Conservation (phyloP, 257 asterid genomes). For the Solanum boliviense region DNA sequence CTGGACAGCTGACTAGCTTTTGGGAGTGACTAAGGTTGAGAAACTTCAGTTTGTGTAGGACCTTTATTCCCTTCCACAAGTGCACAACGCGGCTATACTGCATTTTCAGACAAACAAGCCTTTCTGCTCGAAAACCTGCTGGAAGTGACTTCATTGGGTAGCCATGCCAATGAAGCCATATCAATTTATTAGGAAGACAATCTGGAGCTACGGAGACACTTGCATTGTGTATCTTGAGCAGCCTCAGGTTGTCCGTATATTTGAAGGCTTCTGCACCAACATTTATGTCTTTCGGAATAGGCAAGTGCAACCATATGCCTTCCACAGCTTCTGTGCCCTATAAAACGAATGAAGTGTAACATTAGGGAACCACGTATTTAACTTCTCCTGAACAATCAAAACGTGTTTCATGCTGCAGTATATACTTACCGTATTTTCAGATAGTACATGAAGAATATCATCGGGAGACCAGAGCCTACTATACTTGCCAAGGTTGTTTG, state of each 20-base stretch:
- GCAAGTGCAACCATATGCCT: conserved; percentile 4
- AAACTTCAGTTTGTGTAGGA: conserved; percentile 4
- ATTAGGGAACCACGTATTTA: not conserved
- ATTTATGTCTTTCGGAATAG: not conserved
- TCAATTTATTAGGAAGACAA: not conserved
- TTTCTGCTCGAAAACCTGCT: not conserved
- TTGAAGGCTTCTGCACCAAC: not conserved
- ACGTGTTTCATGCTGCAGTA: not conserved
- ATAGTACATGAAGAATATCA: not conserved
- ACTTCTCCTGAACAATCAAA: not conserved
- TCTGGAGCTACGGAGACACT: not conserved
- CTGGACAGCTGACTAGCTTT: not conserved
- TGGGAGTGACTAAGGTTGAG: conserved; percentile 16
- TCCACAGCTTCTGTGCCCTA: conserved; percentile 1
- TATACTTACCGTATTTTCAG: not conserved
- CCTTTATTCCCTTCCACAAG: conserved; percentile 5
- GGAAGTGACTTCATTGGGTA: not conserved
- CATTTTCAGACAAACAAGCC: not conserved
- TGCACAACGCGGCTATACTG: not conserved
- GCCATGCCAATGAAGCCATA: conserved; percentile 7
- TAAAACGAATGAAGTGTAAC: not conserved
- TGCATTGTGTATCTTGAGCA: conserved; percentile 11
- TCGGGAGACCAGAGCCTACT: conserved; percentile 1
- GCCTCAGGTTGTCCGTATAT: not conserved
- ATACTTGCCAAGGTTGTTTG: not conserved